These are phyloP conservation scores for Ceratobasidium sp. DNA, from an alignment of 1,284 basidiomycete species.

Conservation along the genomic window DNA sequence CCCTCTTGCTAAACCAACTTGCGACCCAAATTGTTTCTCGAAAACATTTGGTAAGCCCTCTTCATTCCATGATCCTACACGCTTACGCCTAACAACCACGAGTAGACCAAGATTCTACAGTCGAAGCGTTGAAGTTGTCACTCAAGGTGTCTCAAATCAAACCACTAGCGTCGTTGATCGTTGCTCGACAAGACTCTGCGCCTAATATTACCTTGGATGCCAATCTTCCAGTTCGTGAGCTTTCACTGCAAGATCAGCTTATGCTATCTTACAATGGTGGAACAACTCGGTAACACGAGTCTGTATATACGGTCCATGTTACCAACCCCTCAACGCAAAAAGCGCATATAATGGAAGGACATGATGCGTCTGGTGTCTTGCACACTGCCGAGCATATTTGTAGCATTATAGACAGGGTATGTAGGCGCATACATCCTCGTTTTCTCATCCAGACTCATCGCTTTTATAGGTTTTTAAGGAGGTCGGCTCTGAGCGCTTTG, in stretches of 20 bases:
- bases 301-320: conserved; percentile 50
- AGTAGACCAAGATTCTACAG: conserved; percentile 51
- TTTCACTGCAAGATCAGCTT: conserved; percentile 32
- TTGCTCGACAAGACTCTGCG: conserved; percentile 37
- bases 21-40: conserved; percentile 28
- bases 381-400: conserved; percentile 20
- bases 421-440: background rate
- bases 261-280: conserved; percentile 47
- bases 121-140: conserved; percentile 53
- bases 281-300: conserved; percentile 41
- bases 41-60: conserved; percentile 4
- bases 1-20: background rate
- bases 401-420: background rate
- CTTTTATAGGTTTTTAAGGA: conserved; percentile 41
- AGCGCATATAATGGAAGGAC: conserved; percentile 47
- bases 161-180: conserved; percentile 36
- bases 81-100: background rate
- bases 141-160: conserved; percentile 45
- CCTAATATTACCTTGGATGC: conserved; percentile 29
- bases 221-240: background rate
- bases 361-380: conserved; percentile 42
- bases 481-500: conserved; percentile 49
- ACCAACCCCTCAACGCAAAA: conserved; percentile 44
- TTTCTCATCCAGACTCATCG: background rate
- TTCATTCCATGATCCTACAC: background rate